Base-by-base conservation (phyloP, 257 asterid genomes). In the Gentiana straminea region DNA sequence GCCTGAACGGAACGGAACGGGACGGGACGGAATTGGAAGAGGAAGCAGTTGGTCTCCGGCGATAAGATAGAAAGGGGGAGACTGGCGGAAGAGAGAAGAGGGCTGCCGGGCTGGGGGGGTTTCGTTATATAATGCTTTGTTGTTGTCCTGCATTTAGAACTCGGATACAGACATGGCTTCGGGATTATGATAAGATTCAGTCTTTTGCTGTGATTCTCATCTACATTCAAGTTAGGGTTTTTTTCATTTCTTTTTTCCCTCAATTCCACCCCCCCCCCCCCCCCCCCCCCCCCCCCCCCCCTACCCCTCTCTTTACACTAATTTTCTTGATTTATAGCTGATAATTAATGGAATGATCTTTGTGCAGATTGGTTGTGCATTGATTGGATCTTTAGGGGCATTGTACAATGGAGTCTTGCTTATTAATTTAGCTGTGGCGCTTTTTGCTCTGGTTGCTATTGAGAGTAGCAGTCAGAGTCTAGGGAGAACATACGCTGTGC, bases 401-500 rank as follows among this genome's bases (percentile, higher is more conserved):
- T 73, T 86, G 58, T 89, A 75, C 80, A 89, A 70, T 65, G 96
- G 89, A 2, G 86, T 86, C 3, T 70, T 79, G 77, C 77, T 89
- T 58, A 78, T 76, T 37, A 70, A 82, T 82, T 74, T 86, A 77
- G 94, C 74, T 54, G 69, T 86, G 68, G 80, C 89, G 0, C 66
- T 89, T 69, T 89, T 89, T 65, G 97, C 97, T 5, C 80, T 90
- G 59, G 89, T 90, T 55, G 96, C 97, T 62, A 81, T 90, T 32
- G 96, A 84, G 75, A 90, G 96, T 78, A 80, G 89, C 84, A 86
- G 86, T 67, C 91, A 90, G 79, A 82, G 75, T 72, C 93, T 90
- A 51, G 94, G 94, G 15, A 72, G 96, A 59, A 86, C 97, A 4
- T 90, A 90, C 57, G 96, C 91, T 8, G 66, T 82, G 54, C 94